A percentile compares a stretch with the other conserved stretches of the same genome.
Conservation (phyloP, 352 stramenopile species). For the Blastocystis sp. region DNA sequence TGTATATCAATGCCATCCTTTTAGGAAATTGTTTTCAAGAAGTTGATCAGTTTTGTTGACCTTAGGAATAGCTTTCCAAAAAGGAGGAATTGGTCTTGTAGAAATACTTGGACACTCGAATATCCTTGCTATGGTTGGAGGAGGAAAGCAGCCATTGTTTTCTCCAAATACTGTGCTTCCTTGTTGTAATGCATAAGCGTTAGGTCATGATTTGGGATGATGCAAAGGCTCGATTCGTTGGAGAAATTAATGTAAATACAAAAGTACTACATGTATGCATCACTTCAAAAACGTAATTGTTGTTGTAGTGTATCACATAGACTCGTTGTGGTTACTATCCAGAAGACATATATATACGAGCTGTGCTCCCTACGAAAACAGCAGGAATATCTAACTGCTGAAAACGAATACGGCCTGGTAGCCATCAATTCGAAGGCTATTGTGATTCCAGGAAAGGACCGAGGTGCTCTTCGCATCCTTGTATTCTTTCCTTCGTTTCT, state of each 20-base stretch:
- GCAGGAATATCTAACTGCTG: slow-evolving; percentile 10
- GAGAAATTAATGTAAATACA: background rate
- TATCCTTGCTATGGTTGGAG: slow-evolving; percentile 23
- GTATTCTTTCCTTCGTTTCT: background rate
- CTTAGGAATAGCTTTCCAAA: background rate
- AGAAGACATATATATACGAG: slow-evolving; percentile 22
- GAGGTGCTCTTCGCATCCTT: background rate
- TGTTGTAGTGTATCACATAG: background rate
- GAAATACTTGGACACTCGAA: slow-evolving; percentile 8
- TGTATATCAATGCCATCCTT: slow-evolving; percentile 11
- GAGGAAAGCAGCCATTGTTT: slow-evolving; percentile 1
- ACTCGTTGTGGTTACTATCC: slow-evolving; percentile 32
- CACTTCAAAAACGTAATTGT: background rate
- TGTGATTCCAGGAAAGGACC: slow-evolving; percentile 1
- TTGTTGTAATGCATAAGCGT: background rate
- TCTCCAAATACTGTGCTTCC: slow-evolving; percentile 11
- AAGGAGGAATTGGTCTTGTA: slow-evolving; percentile 16
- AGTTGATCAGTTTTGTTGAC: background rate
- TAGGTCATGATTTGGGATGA: slow-evolving; percentile 48
- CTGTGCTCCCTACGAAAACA: background rate
- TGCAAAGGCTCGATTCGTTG: slow-evolving; percentile 13
- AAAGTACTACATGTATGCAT: background rate
- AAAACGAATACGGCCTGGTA: background rate
- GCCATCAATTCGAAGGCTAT: background rate
- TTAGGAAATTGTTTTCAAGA: background rate